These are phyloP conservation scores for Blumeria hordei DNA, from an alignment of 2,329 filamentous ascomycete genomes.

Conservation along the genomic window DNA sequence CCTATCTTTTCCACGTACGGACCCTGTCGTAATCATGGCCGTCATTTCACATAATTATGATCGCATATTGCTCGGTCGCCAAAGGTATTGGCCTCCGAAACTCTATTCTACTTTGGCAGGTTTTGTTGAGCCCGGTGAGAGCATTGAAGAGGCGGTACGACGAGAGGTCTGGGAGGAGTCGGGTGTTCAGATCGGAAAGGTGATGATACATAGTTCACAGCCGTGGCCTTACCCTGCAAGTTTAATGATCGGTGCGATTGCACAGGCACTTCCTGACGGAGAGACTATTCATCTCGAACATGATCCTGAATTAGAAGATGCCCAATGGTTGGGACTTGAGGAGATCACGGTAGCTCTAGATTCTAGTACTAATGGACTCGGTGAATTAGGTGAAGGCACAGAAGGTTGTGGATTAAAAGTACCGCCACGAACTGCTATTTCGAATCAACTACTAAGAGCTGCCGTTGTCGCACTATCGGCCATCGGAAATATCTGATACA, in stretches of 20 bases:
- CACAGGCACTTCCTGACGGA: constrained; percentile 55
- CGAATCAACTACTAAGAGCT: constrained; percentile 62
- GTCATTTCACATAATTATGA: constrained; percentile 61
- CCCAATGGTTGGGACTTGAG: constrained; percentile 66
- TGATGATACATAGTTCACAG: constrained; percentile 63
- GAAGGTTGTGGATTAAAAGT: constrained; percentile 63
- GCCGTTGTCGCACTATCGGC: constrained; percentile 36
- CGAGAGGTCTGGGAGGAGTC: constrained; percentile 74
- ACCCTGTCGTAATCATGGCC: constrained; percentile 75
- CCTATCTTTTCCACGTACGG: constrained; percentile 70
- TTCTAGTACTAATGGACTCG: constrained; percentile 41
- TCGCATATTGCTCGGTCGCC: constrained; percentile 47
- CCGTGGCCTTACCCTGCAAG: constrained; percentile 74
- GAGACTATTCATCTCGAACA: constrained; percentile 66
- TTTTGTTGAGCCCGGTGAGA: constrained; percentile 69
- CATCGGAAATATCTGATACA: neutral
- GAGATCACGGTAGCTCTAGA: constrained; percentile 55
- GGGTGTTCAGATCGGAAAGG: constrained; percentile 50
- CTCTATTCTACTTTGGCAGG: constrained; percentile 82
- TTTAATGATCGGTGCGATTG: constrained; percentile 71
- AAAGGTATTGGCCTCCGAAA: constrained; percentile 56
- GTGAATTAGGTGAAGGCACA: constrained; percentile 34
- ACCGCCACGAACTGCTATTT: constrained; percentile 74
- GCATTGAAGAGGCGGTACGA: constrained; percentile 60
- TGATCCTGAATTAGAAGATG: constrained; percentile 76